These are phyloP conservation scores for Gremmenia infestans DNA, from an alignment of 2,329 filamentous ascomycete species.

Conservation along the genomic window DNA sequence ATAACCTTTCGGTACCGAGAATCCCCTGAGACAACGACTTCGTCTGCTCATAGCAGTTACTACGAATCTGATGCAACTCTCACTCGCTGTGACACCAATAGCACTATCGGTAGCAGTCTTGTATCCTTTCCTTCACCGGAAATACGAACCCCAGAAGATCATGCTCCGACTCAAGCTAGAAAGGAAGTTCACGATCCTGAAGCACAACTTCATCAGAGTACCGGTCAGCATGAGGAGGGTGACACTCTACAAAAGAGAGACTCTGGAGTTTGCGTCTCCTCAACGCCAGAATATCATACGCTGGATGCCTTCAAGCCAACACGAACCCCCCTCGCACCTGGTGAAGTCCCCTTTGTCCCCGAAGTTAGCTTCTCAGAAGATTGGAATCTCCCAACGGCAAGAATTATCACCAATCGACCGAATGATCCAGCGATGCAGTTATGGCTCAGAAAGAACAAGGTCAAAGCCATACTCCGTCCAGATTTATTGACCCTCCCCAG, in stretches of 20 bases:
- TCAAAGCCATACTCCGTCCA: not conserved
- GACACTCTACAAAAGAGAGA: not conserved
- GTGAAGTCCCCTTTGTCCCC: not conserved
- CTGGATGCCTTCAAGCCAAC: not conserved
- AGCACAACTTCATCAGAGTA: too few species aligned
- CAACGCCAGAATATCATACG: too few species aligned
- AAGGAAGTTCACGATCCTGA: too few species aligned
- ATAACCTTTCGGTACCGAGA: conserved; percentile 12
- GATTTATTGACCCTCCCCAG: not conserved
- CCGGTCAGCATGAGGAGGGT: too few species aligned
- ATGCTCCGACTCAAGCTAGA: too few species aligned
- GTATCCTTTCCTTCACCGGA: not conserved
- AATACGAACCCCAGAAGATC: too few species aligned
- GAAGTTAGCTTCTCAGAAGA: not conserved
- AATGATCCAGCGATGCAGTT: not conserved
- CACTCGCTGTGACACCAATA: not conserved
- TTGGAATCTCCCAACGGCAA: not conserved
- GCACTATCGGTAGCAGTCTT: not conserved
- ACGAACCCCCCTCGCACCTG: not conserved
- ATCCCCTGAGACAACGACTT: not conserved
- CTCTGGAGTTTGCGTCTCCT: too few species aligned
- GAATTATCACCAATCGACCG: not conserved
- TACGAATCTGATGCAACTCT: not conserved
- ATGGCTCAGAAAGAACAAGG: not conserved
- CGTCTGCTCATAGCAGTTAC: not conserved